Percentiles rank a stretch among this genome's conserved stretches.
These are phyloP conservation scores for Chrysopogon serrulatus DNA, from an alignment of 176 grass and related monocot species.

Conservation along the genomic window DNA sequence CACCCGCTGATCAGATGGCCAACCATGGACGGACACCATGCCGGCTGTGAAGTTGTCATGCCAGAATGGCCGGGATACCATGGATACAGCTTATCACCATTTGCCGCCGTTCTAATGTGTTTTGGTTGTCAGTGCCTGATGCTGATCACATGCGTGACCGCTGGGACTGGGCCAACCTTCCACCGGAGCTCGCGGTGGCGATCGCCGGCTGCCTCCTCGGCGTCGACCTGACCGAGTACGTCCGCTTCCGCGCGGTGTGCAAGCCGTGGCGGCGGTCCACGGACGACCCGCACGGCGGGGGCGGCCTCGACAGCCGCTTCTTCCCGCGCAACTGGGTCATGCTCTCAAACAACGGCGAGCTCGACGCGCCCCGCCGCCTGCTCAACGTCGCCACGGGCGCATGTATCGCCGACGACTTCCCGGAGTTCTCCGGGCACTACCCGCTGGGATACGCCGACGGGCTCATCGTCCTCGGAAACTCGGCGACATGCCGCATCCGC, in stretches of 20 bases:
- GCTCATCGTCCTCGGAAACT: background rate
- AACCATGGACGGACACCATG: background rate
- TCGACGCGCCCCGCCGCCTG: background rate
- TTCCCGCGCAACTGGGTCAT: background rate
- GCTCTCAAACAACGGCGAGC: background rate
- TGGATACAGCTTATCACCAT: background rate
- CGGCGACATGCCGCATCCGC: background rate
- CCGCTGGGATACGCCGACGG: background rate
- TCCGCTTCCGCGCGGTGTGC: background rate
- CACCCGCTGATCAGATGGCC: background rate
- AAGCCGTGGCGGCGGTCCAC: background rate
- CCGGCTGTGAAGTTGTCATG: background rate
- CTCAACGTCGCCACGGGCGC: slow-evolving; percentile 1
- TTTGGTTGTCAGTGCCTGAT: no score
- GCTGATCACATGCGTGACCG: background rate
- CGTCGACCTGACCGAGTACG: background rate
- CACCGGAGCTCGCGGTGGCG: background rate
- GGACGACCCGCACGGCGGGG: background rate
- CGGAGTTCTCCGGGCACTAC: background rate
- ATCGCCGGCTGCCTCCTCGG: background rate
- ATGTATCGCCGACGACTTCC: background rate
- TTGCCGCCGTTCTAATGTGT: no score
- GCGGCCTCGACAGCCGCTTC: background rate
- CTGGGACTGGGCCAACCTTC: background rate
- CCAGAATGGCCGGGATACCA: no score